Conservation (phyloP, 331 rosid genomes). For the Quercus tomentella region DNA sequence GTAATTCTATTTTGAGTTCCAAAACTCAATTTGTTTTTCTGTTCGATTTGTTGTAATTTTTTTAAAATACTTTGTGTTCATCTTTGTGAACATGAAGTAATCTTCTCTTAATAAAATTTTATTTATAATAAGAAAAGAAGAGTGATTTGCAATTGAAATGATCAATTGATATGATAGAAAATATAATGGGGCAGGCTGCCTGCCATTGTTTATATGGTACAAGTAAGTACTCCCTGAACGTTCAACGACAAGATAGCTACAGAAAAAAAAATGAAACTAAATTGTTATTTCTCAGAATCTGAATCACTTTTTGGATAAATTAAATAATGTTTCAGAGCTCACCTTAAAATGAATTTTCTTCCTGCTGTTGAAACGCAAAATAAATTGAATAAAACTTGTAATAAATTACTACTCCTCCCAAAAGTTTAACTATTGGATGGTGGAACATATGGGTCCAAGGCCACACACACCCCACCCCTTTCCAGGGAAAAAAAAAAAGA, state of each 20-base stretch:
- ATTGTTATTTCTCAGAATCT: not conserved
- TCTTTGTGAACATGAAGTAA: no score
- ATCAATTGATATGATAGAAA: not conserved
- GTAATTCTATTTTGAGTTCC: no score
- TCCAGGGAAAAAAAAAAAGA: no score
- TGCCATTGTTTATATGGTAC: not conserved
- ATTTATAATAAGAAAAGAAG: not conserved
- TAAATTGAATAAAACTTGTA: not conserved
- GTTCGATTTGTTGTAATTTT: no score
- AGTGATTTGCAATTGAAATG: not conserved
- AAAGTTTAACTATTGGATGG: no score
- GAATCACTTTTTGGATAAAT: not conserved
- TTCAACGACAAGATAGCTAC: not conserved
- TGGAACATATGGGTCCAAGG: no score
- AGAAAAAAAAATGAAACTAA: not conserved
- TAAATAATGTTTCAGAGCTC: not conserved
- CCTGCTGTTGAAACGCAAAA: not conserved
- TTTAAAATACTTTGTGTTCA: no score
- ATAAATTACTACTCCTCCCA: no score
- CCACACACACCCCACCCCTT: no score
- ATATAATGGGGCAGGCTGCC: not conserved
- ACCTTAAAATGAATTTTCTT: not conserved
- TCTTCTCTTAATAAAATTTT: no score
- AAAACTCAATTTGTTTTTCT: no score
- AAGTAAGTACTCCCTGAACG: not conserved